Base-by-base conservation (phyloP, 225 moss, liverwort and hornwort species). In the Asterella californica region DNA sequence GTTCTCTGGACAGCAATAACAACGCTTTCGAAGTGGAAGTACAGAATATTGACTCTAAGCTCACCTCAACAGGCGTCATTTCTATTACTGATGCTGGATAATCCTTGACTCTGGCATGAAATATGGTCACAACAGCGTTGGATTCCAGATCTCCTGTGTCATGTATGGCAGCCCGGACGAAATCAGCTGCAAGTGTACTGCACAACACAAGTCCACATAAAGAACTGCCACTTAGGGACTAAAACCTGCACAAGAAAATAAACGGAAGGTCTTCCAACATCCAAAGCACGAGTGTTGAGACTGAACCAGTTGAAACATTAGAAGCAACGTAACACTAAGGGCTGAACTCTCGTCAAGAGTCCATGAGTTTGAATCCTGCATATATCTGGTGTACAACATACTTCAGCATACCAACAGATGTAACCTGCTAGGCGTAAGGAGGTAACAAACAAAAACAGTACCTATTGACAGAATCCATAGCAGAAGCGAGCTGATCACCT, bases 111-210 rank as follows among this genome's bases (percentile, higher is more conserved):
- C 93, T 89, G 48, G 87, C 86, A 86, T 92, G 92, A 79, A 95
- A 93, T 59, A 87, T 88, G 21, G 90, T 87, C 72, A 93, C 65
- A 80, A 95, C 83, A 67, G 87, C 90, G 83, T 72, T 85, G 68
- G 99, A 83, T 75, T 95, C 92, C 71, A 95, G 89, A 82, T 99
- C 99, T 77, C 88, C 91, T 14, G 95, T 88, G 79, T 89, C 86
- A 79, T 99, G 95, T 73, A 93, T 87, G 70, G 91, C 91, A 78
- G 89, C 88, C 85, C 95, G 90, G 72, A 99, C 90, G 72, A 92
- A 99, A 89, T 99, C 99, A 77, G 95, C 99, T 82, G 99, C 95
- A 81, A 99, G 87, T 85, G 92, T 87, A 83, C 99, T 99, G 93
- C 83, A 87, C 63, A 83, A 46, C 81, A 85, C 83, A 87, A 63